Evolutionary conservation across 2,329 filamentous ascomycete species (phyloP).

Genomic region (Penicillium sp.): DNA sequence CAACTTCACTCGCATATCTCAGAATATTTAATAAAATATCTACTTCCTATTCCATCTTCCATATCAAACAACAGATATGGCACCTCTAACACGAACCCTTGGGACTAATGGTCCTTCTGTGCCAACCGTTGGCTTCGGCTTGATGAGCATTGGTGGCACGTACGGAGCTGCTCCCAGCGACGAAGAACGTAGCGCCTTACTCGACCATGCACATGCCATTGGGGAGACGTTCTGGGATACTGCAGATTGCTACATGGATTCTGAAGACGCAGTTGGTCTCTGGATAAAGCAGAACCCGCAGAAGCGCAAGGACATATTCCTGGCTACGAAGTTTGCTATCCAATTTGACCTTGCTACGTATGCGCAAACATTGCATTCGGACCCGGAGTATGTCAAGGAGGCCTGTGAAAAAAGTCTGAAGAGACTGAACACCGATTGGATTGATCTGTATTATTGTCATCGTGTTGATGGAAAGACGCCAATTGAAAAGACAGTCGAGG

Average conservation of each 20-base stretch:
- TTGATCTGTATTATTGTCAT: conserved; percentile 47
- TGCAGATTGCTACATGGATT: conserved; percentile 10
- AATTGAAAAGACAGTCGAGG: conserved; percentile 37
- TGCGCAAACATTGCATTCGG: neutral
- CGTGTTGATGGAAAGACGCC: conserved; percentile 48
- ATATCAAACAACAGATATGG: neutral
- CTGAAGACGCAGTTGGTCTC: conserved; percentile 5
- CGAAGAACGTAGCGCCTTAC: conserved; percentile 11
- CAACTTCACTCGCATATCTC: neutral
- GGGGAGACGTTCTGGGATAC: conserved; percentile 15
- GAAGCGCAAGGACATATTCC: conserved; percentile 13
- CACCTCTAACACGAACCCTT: neutral
- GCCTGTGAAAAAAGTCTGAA: conserved; percentile 10
- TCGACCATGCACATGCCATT: conserved; percentile 11
- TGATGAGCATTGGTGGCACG: conserved; percentile 11
- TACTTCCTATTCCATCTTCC: neutral
- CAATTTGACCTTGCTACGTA: neutral
- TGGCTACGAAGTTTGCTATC: conserved; percentile 15
- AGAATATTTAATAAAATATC: neutral
- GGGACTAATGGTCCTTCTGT: conserved; percentile 3
- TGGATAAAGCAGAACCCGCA: conserved; percentile 6
- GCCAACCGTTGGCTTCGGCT: conserved; percentile 3
- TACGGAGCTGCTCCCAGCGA: conserved; percentile 13
- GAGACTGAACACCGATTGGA: conserved; percentile 5
- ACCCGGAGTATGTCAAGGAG: conserved; percentile 13